Evolutionary conservation across 805 yeast genomes (phyloP), one percentile per base, ranked within the genome.

Genomic region (Myxozyma geophila): DNA sequence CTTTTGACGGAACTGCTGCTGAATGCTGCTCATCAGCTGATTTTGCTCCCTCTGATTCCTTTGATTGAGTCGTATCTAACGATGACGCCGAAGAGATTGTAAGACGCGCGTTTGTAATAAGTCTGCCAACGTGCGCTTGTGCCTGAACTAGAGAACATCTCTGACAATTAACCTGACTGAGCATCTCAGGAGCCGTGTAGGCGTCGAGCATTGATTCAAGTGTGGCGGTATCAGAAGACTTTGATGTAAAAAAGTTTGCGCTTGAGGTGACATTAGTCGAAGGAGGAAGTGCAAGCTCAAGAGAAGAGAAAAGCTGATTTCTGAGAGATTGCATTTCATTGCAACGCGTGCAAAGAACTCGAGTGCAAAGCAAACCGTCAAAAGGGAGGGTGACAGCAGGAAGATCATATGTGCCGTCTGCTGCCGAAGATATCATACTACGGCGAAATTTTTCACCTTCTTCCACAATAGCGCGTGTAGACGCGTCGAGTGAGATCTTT

Each of bases 321-420:
- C 97, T 82, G 17, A 92, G 87, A 1, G 98, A 98, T 59, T 97
- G 97, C 75, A 86, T 90, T 71, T 93, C 98, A 63, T 97, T 97
- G 81, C 98, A 93, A 15, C 81, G 80, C 57, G 90, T 80, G 74
- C 98, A 93, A 0, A 97, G 97, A 55, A 93, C 92, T 71, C 98
- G 81, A 71, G 90, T 96, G 7, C 92, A 93, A 35, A 87, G 83
- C 2, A 89, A 78, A 2, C 98, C 98, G 77, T 93, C 98, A 15
- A 93, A 92, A 0, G 98, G 98, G 0, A 53, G 41, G 12, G 48
- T 7, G 13, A 41, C 56, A 7, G 47, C 8, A 9, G 48, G 49
- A 37, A 52, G 35, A 13, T 46, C 54, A 28, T 12, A 10, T n/a
- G 12, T 9, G 35, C 19, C 37, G 5, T 48, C 60, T 13, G 48